Percentiles rank a stretch among this genome's conserved stretches.
phyloP scores from a whole-genome alignment of 371 early-diverging fungal species.

The Rhizomucor pusillus region DNA sequence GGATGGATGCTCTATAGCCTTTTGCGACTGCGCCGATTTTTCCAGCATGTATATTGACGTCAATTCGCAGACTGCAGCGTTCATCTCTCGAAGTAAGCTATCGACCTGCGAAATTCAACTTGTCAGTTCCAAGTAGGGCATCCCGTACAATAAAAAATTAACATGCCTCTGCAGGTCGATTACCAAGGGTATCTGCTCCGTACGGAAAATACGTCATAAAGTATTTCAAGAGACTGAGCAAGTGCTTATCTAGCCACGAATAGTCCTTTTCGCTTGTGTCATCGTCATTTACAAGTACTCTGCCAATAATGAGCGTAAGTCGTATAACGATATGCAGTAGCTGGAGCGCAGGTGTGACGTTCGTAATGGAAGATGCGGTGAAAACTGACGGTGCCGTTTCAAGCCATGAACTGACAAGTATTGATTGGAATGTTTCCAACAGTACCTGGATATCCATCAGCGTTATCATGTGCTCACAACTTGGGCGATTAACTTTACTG shows the following conservation, averaged over 20 bases:
- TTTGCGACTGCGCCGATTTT: constrained; percentile 21
- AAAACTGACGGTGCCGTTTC: constrained; percentile 72
- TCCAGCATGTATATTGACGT: constrained; percentile 59
- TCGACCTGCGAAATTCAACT: constrained; percentile 39
- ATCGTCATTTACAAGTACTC: constrained; percentile 47
- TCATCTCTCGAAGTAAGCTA: constrained; percentile 61
- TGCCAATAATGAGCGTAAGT: constrained; percentile 65
- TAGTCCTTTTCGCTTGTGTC: constrained; percentile 13
- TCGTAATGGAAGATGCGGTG: constrained; percentile 30
- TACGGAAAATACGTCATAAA: constrained; percentile 72
- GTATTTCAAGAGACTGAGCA: constrained; percentile 61
- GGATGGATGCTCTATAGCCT: constrained; percentile 19
- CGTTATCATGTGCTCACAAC: constrained; percentile 6
- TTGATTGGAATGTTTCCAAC: constrained; percentile 58
- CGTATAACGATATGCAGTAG: constrained; percentile 49
- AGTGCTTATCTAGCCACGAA: constrained; percentile 42
- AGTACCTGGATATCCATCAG: constrained; percentile 21
- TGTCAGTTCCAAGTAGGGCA: background rate
- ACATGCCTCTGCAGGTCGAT: constrained; percentile 48
- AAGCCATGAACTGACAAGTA: constrained; percentile 70
- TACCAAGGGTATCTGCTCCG: constrained; percentile 53
- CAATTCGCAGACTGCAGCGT: constrained; percentile 68
- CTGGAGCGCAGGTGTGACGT: constrained; percentile 46
- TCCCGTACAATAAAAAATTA: background rate
- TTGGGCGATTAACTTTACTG: constrained; percentile 9